Conservation (phyloP, 202 grass and related monocot genomes). For the Setaria viridis region DNA sequence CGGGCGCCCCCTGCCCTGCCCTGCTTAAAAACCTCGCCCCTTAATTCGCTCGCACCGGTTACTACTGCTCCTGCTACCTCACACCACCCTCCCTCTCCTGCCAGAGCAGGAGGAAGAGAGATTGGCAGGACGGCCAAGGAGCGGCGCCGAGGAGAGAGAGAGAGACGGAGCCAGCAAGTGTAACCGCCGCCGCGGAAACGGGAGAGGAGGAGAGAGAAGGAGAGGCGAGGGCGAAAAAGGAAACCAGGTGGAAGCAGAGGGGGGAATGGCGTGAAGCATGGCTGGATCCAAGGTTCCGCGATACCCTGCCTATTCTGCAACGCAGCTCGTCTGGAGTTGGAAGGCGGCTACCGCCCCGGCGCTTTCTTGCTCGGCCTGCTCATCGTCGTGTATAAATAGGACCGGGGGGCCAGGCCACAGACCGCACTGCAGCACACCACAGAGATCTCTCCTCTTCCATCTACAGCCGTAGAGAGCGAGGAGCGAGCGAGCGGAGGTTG, state of each 20-base stretch:
- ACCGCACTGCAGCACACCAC: not conserved
- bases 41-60: slow-evolving; percentile 79
- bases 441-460: slow-evolving; percentile 16
- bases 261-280: slow-evolving; percentile 27
- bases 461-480: not conserved
- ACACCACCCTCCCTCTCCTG: not conserved
- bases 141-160: not conserved
- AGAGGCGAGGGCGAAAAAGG: not conserved
- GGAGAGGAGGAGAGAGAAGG: not conserved
- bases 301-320: slow-evolving; percentile 26
- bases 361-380: not conserved
- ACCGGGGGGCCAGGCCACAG: not conserved
- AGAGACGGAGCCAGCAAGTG: slow-evolving; percentile 8
- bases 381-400: slow-evolving; percentile 51
- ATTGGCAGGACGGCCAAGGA: slow-evolving; percentile 24
- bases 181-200: not conserved
- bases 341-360: slow-evolving; percentile 14
- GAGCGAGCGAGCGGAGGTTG: not conserved
- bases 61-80: slow-evolving; percentile 39
- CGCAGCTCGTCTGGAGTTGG: not conserved
- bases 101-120: slow-evolving; percentile 15
- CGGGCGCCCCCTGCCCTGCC: slow-evolving; percentile 19
- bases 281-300: slow-evolving; percentile 1
- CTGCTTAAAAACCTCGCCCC: slow-evolving; percentile 66
- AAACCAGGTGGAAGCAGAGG: slow-evolving; percentile 37